A percentile compares a stretch with the other conserved stretches of the same genome.
phyloP scores from a whole-genome alignment of 257 asterid species.

The Ophiorrhiza pumila region DNA sequence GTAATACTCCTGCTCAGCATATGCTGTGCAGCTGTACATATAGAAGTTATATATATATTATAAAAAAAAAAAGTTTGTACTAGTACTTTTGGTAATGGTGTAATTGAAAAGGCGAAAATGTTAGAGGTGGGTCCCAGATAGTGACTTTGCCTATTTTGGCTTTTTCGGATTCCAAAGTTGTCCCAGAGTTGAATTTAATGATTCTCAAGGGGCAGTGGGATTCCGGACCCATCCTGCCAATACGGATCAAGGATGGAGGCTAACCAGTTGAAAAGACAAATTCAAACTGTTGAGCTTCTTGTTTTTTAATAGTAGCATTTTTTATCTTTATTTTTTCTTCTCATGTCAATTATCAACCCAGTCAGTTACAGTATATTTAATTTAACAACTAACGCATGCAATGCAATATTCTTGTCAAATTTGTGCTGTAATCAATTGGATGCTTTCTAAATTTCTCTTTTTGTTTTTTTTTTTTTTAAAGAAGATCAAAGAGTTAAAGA shows the following conservation, averaged over 20 bases:
- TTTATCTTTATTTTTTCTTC: not conserved
- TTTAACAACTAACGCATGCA: no score
- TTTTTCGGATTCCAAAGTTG: slow-evolving; percentile 56
- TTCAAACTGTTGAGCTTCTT: not conserved
- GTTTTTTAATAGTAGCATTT: no score
- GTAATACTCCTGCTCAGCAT: no score
- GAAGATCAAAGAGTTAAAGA: no score
- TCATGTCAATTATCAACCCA: no score
- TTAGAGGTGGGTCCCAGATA: not conserved
- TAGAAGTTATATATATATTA: no score
- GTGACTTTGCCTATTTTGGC: slow-evolving; percentile 15
- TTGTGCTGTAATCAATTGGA: no score
- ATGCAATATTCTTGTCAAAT: no score
- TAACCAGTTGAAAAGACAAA: not conserved
- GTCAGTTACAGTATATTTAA: no score
- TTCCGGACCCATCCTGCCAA: slow-evolving; percentile 42
- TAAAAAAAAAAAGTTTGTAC: not conserved
- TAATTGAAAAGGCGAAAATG: not conserved
- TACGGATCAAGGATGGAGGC: not conserved
- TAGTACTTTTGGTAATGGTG: not conserved
- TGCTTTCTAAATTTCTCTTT: no score
- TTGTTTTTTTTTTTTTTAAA: no score
- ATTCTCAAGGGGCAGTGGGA: slow-evolving; percentile 37
- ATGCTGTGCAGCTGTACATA: no score
- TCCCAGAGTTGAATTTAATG: slow-evolving; percentile 55